A percentile compares a stretch with the other conserved stretches of the same genome.
These are phyloP conservation scores for Brassica juncea DNA, from an alignment of 345 rosid genomes.

Conservation along the genomic window DNA sequence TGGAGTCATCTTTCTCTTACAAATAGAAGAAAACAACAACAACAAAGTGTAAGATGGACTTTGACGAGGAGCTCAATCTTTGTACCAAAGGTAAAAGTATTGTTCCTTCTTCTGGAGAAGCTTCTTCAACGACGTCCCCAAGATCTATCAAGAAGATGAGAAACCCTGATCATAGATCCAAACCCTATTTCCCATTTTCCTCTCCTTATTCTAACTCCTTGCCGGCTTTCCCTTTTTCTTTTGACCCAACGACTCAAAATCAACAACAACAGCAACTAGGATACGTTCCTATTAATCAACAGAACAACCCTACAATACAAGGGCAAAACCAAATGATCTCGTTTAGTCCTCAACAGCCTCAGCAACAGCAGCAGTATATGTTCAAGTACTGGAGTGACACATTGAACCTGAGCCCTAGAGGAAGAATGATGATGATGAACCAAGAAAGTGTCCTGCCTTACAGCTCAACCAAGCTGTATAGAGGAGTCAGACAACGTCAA, in stretches of 20 bases:
- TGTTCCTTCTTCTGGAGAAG: slow-evolving; percentile 50
- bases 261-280: slow-evolving; percentile 37
- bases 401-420: slow-evolving; percentile 74
- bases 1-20: slow-evolving; percentile 4
- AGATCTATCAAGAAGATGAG: slow-evolving; percentile 70
- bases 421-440: slow-evolving; percentile 80
- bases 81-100: slow-evolving; percentile 44
- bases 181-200: slow-evolving; percentile 27
- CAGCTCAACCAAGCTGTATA: slow-evolving; percentile 75
- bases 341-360: slow-evolving; percentile 61
- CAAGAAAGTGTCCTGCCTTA: slow-evolving; percentile 57
- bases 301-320: slow-evolving; percentile 13
- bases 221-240: slow-evolving; percentile 51
- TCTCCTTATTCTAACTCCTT: slow-evolving; percentile 35
- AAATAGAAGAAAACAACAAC: background rate
- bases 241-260: slow-evolving; percentile 45
- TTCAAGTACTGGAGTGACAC: slow-evolving; percentile 67
- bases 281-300: slow-evolving; percentile 25
- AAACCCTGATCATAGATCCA: slow-evolving; percentile 55
- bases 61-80: slow-evolving; percentile 42
- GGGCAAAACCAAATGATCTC: slow-evolving; percentile 69
- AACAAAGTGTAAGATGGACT: slow-evolving; percentile 29
- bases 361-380: slow-evolving; percentile 61
- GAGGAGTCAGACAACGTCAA: slow-evolving; percentile 98
- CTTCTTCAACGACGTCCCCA: slow-evolving; percentile 56